Base-by-base conservation (phyloP, 1,139 yeast species). In the Geotrichum aggregatum region DNA sequence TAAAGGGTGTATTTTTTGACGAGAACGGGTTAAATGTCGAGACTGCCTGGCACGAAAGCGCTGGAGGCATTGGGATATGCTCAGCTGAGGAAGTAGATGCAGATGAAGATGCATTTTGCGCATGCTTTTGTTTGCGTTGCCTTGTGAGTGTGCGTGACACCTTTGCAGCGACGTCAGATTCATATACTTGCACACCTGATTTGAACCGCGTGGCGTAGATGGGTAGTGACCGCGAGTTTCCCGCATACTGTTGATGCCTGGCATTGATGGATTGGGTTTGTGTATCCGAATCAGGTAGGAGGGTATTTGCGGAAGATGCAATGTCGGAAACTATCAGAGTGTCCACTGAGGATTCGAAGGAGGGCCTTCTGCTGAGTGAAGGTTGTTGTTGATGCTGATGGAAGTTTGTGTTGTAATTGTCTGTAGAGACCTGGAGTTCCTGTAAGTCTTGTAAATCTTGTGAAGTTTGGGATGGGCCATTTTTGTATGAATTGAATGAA, bases 121-220 rank as follows among this genome's bases (percentile, higher is more conserved):
- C 38, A 7, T 14, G 39, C 34, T 45, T 45, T n/a, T 31, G 31
- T 33, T 44, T 43, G 26, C 48, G 36, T 22, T 46, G 44, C 2
- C 49, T 19, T 8, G 22, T 7, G 14, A 48, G n/a, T 11, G 52
- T 50, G 7, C 52, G 46, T 19, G 49, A 45, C 1, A 51, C 51
- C 22, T 47, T 50, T 19, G 51, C 54, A 1, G 50, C 54, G 2
- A 42, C 21, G 31, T 54, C 56, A 8, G 56, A 54, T 21, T 50
- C 54, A 38, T 33, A 54, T 3, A 54, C 56, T 8, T 50, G 54
- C 6, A 46, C 47, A 8, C 54, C 52, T 13, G 54, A 51, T 34
- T 38, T 24, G 39, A 54, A 54, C 16, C 54, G 30, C 1, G 54
- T 48, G 7, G 54, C 44, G 24, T 50, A 54, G 3, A 54, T 54